Conservation (phyloP, 2,329 filamentous ascomycete species). For the Pestalotiopsis sp. region DNA sequence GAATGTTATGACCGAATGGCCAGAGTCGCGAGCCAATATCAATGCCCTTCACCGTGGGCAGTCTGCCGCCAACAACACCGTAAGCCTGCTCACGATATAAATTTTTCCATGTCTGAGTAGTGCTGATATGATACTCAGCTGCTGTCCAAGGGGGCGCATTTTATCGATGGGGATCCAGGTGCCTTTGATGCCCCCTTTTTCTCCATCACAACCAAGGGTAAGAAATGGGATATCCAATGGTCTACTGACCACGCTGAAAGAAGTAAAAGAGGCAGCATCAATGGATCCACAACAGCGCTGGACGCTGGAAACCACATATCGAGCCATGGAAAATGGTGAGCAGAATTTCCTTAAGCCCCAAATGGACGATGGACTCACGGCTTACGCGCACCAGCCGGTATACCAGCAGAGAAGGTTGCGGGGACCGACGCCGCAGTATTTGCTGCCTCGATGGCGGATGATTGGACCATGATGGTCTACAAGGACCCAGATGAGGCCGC, state of each 20-base stretch:
- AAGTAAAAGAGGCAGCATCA: not conserved
- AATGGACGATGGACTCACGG: not conserved
- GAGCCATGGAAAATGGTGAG: slow-evolving; percentile 14
- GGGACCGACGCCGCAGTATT: slow-evolving; percentile 18
- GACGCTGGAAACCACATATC: slow-evolving; percentile 10
- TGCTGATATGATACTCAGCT: not conserved
- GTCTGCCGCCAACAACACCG: not conserved
- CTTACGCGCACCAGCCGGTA: slow-evolving; percentile 13
- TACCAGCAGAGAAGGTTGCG: slow-evolving; percentile 15
- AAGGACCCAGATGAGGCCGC: slow-evolving; percentile 19
- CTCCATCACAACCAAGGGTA: slow-evolving; percentile 1
- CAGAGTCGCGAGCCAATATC: not conserved
- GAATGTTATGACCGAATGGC: slow-evolving; percentile 9
- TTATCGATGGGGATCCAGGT: not conserved
- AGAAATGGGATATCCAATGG: not conserved
- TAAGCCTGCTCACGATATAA: not conserved
- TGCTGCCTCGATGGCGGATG: slow-evolving; percentile 16
- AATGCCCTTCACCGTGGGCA: not conserved
- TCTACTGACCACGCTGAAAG: not conserved
- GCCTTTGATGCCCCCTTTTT: slow-evolving; percentile 12
- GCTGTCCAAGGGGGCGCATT: not conserved
- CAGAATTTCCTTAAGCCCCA: not conserved
- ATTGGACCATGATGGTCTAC: slow-evolving; percentile 15
- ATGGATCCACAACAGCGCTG: slow-evolving; percentile 15
- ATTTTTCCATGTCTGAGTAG: not conserved